Percentiles rank a stretch among this genome's conserved stretches.
phyloP scores from a whole-genome alignment of 2,329 filamentous ascomycete species.

The Ciborinia camelliae region DNA sequence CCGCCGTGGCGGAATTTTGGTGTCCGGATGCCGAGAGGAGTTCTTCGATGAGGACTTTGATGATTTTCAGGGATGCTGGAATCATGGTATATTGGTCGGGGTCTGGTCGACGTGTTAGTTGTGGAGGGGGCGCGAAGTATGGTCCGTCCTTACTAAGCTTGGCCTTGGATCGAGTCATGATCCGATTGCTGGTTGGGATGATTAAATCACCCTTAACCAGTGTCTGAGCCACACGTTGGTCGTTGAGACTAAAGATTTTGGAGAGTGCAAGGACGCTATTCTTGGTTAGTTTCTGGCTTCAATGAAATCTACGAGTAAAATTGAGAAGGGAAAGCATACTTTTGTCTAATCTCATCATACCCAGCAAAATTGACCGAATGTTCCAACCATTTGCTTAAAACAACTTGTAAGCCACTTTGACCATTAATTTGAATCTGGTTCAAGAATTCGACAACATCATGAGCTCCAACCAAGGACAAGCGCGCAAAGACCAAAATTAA shows the following conservation, averaged over 20 bases:
- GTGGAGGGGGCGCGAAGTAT: not conserved
- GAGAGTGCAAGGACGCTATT: constrained; percentile 83
- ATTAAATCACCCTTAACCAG: constrained; percentile 91
- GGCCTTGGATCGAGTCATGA: constrained; percentile 90
- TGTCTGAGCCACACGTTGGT: constrained; percentile 72
- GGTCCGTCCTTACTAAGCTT: constrained; percentile 61
- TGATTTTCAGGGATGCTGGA: constrained; percentile 85
- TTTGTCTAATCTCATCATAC: constrained; percentile 95
- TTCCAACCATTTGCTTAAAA: constrained; percentile 93
- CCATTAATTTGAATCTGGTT: constrained; percentile 77
- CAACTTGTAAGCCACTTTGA: constrained; percentile 80
- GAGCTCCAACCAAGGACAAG: constrained; percentile 77
- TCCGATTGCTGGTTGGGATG: constrained; percentile 71
- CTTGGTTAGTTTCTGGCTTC: constrained; percentile 35
- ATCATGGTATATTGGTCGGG: constrained; percentile 88
- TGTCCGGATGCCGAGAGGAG: constrained; percentile 74
- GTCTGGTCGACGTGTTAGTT: constrained; percentile 46
- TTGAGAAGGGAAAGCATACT: constrained; percentile 56
- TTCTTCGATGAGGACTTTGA: constrained; percentile 94
- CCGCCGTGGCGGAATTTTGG: constrained; percentile 55
- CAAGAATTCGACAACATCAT: constrained; percentile 89
- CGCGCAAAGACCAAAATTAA: constrained; percentile 93
- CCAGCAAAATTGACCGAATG: constrained; percentile 97
- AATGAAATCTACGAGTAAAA: not conserved
- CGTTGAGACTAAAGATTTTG: constrained; percentile 84